Base-by-base conservation (phyloP, 2,329 filamentous ascomycete species). In the Penicillium polonicum region DNA sequence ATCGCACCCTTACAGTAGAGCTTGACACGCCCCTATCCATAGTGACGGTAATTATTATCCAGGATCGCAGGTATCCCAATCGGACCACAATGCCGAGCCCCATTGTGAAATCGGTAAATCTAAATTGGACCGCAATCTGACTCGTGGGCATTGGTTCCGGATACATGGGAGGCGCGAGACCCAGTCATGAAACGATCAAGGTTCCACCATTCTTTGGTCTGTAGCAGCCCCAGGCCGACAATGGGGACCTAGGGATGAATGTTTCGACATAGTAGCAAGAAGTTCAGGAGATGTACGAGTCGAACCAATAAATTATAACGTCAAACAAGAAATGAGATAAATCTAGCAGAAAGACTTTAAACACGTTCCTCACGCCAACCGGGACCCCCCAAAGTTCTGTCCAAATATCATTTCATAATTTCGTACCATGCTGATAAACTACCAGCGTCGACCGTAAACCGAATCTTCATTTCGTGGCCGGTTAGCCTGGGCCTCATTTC, bases 381-480 rank as follows among this genome's bases (percentile, higher is more conserved):
- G 12, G 36, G 41, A 62, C 39, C 43, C 54, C 58, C n/a, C 13
- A 15, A 48, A 19, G 13, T 29, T 8, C 36, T 17, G 9, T 33
- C 35, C 46, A 19, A 10, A 8, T 33, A 25, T 39, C 25, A 51
- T 27, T 59, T 53, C 55, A 49, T 62, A 43, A 53, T 42, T 52
- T 53, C 45, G 46, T 35, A 42, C 42, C 21, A 56, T 23, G 25
- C 33, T 41, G 50, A 45, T 63, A 63, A 74, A 19, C 10, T 63
- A 74, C 73, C 72, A 79, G 19, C 77, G 72, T 55, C 77, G 65
- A 4, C 76, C 76, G 65, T 77, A 80, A 6, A 79, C 72, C 27
- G 74, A 70, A 57, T 77, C 68, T 51, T 80, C 77, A 10, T 65
- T 61, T 49, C 67, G 65, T 29, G 66, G 57, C 15, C 64, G 64